Percentiles rank a stretch among this genome's conserved stretches.
These are phyloP conservation scores for Tillandsia fasciculata DNA, from an alignment of 176 grass and related monocot genomes.

Conservation along the genomic window DNA sequence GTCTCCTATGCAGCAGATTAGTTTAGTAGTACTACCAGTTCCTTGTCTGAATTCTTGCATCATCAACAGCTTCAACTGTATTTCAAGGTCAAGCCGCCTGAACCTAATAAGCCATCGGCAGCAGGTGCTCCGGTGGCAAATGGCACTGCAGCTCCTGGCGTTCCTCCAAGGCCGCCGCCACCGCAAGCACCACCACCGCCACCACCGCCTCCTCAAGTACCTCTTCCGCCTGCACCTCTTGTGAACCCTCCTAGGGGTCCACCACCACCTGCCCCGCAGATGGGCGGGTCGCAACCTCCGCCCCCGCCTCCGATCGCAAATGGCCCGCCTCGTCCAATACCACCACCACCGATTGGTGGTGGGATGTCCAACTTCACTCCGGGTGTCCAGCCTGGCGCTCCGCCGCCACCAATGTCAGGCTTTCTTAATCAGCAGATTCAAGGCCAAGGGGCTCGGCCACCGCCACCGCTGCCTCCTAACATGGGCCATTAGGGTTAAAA, in stretches of 20 bases:
- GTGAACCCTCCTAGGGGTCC: slow-evolving; percentile 62
- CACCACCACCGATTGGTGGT: slow-evolving; percentile 46
- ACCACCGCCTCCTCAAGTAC: slow-evolving; percentile 37
- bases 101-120: slow-evolving; percentile 53
- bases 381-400: slow-evolving; percentile 28
- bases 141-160: slow-evolving; percentile 47
- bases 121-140: slow-evolving; percentile 53
- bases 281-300: slow-evolving; percentile 35
- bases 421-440: slow-evolving; percentile 47
- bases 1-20: not conserved
- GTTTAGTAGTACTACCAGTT: not conserved
- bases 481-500: not conserved
- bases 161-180: slow-evolving; percentile 49
- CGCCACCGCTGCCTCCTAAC: not conserved
- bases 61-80: slow-evolving; percentile 39
- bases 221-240: slow-evolving; percentile 38
- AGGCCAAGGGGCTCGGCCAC: slow-evolving; percentile 4
- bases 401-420: slow-evolving; percentile 35
- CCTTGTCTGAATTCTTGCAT: not conserved
- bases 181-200: slow-evolving; percentile 37
- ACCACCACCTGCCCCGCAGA: slow-evolving; percentile 11
- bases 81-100: too few relatives aligned
- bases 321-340: slow-evolving; percentile 58
- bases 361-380: slow-evolving; percentile 53
- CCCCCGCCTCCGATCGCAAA: slow-evolving; percentile 62